These are phyloP conservation scores for Copromyces sp. DNA, from an alignment of 495 filamentous ascomycete genomes.

Conservation along the genomic window DNA sequence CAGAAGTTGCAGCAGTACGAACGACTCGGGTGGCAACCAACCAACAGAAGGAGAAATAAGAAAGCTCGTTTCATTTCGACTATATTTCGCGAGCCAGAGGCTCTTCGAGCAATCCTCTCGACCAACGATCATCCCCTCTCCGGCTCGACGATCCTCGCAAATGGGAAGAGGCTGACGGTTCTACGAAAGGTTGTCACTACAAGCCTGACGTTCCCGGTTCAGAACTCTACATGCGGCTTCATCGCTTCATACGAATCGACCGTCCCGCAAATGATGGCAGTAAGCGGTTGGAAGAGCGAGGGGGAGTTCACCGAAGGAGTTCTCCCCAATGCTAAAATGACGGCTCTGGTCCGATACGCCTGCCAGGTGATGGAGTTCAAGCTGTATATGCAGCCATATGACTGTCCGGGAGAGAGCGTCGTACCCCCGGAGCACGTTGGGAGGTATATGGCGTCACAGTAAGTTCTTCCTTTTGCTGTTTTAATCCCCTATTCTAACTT, in stretches of 20 bases:
- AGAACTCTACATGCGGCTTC: background rate
- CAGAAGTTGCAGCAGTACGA: background rate
- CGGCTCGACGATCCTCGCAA: background rate
- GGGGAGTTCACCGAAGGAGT: background rate
- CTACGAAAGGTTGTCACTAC: background rate
- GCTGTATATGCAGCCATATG: background rate
- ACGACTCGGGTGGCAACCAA: background rate
- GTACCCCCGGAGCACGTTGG: background rate
- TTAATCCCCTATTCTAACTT: background rate
- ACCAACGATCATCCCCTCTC: background rate
- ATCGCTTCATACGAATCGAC: background rate
- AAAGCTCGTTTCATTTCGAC: background rate
- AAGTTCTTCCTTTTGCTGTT: background rate
- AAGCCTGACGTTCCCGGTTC: background rate
- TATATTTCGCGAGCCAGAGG: background rate
- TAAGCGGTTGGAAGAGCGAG: background rate
- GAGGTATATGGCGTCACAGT: background rate
- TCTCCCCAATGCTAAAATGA: background rate
- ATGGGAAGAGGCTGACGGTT: background rate
- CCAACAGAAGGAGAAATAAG: background rate
- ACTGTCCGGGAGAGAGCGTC: background rate
- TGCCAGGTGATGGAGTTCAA: background rate
- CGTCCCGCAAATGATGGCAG: background rate
- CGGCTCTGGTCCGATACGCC: background rate
- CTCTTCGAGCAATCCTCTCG: background rate